Conservation (phyloP, 345 rosid species). For the Combretum micranthum region DNA sequence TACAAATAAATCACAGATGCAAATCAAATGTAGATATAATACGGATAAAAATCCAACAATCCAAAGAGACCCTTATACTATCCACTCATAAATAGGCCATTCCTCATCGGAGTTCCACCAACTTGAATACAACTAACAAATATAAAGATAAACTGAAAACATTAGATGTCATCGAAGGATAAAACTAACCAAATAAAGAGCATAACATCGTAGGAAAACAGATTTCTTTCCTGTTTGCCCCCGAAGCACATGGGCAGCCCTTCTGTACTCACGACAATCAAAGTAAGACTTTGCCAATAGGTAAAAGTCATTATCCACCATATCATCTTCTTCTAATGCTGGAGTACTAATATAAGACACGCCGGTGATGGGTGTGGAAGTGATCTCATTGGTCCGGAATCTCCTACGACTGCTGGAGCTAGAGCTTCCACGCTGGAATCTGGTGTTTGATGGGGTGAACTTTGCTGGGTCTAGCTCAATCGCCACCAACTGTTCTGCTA, state of each 20-base stretch:
- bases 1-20: no score
- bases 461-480: slow-evolving; percentile 86
- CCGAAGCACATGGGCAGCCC: slow-evolving; percentile 81
- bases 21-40: no score
- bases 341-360: slow-evolving; percentile 75
- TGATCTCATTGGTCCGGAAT: slow-evolving; percentile 68
- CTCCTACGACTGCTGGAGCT: slow-evolving; percentile 86
- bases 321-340: slow-evolving; percentile 74
- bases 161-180: background rate
- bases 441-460: slow-evolving; percentile 83
- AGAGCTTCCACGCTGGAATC: slow-evolving; percentile 98
- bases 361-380: slow-evolving; percentile 62
- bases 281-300: slow-evolving; percentile 89
- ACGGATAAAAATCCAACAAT: no score
- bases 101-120: no score
- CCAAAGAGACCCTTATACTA: no score
- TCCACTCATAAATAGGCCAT: no score
- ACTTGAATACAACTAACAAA: background rate
- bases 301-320: slow-evolving; percentile 65
- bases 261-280: slow-evolving; percentile 75
- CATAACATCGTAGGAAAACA: slow-evolving; percentile 78
- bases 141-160: background rate
- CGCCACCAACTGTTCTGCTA: slow-evolving; percentile 87
- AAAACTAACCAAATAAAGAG: slow-evolving; percentile 77
- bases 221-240: slow-evolving; percentile 77